Evolutionary conservation across 177 flowering plant genomes (phyloP), one percentile per base, ranked within the genome.

Genomic region (Telopea speciosissima): DNA sequence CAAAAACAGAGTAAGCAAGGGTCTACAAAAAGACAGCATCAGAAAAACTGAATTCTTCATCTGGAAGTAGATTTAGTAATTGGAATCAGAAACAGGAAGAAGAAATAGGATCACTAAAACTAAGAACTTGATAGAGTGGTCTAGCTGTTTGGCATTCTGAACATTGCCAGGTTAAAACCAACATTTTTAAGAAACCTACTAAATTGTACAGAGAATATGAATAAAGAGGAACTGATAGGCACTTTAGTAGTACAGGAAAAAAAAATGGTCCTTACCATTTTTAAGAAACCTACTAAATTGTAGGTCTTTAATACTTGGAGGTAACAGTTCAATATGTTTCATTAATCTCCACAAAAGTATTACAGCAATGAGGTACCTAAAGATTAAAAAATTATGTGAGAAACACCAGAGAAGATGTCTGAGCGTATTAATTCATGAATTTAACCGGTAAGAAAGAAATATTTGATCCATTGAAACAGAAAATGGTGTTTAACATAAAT

Each of bases 301-400:
- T 36, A 94, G 80, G 71, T 85, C 83, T 40, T 81, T 85, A 72
- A 83, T 52, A 68, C 83, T 86, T 40, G 97, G 92, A 63, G 96
- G 93, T 62, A 94, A 61, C 22, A 92, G 85, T 72, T 85, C 77
- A 66, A 92, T 88, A 79, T 85, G 79, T 67, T 76, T 71, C 82
- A 77, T 84, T 69, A 94, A 80, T 76, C 77, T 84, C 87, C 87
- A 84, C 42, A 94, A 75, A 40, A 94, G 82, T 74, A 92, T 86
- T 19, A 79, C 60, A n/a, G 91, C 77, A 40, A 90, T 88, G 45
- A 92, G 70, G 84, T 94, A 92, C 85, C 99, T 94, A 13, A 66
- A 36, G 7, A 36, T 8, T 3, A 61, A 44, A n/a, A 67, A 31
- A 10, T 8, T 52, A 11, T 31, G 63, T 63, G 31, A 54, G 63